Conservation (phyloP, 306 rosid genomes). For the Quillaja saponaria region DNA sequence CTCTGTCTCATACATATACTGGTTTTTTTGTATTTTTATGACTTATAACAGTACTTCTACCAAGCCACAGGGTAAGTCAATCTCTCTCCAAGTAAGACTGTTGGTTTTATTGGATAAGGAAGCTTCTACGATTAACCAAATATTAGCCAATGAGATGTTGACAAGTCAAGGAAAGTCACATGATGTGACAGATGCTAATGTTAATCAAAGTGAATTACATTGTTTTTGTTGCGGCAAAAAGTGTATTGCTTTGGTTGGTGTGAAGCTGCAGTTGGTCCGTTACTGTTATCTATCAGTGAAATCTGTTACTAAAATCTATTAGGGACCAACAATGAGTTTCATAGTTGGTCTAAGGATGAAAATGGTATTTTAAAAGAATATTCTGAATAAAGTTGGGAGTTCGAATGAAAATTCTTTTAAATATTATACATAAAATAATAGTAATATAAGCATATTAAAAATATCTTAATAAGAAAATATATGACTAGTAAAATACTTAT, state of each 20-base stretch:
- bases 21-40: conserved; percentile 15
- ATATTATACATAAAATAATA: no score
- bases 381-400: no score
- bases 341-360: no score
- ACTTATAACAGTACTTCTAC: neutral
- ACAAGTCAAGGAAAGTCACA: conserved; percentile 11
- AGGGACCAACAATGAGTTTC: no score
- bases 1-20: neutral
- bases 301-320: no score
- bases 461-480: no score
- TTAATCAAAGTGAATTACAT: neutral
- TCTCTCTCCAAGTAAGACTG: neutral
- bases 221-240: conserved; percentile 14
- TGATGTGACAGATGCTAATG: conserved; percentile 14
- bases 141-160: conserved; percentile 14
- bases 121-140: conserved; percentile 30
- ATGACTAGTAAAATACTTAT: no score
- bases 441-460: no score
- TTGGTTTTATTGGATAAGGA: conserved; percentile 27
- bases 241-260: conserved; percentile 29
- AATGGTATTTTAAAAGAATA: no score
- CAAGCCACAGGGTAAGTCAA: conserved; percentile 6
- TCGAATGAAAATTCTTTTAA: no score
- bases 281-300: no score
- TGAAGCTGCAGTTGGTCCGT: conserved; percentile 26